Conservation (phyloP, 441 rosid species). For the Corymbia citriodora region DNA sequence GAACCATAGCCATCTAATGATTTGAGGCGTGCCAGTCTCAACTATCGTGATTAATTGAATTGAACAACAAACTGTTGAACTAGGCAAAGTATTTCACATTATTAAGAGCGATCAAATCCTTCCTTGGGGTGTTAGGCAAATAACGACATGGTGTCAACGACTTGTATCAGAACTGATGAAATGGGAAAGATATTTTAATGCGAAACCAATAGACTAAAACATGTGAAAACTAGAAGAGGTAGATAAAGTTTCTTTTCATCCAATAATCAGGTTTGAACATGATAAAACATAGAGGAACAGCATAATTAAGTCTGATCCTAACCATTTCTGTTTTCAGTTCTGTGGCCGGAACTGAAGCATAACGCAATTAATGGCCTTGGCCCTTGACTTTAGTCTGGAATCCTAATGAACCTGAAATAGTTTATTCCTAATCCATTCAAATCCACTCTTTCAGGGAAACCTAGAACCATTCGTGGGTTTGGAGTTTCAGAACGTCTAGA, state of each 20-base stretch:
- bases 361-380: neutral
- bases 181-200: neutral
- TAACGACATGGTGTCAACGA: neutral
- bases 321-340: neutral
- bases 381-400: neutral
- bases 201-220: neutral
- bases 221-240: neutral
- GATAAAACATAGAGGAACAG: neutral
- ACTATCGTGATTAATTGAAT: rapidly evolving
- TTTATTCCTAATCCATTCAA: neutral
- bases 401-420: neutral
- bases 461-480: neutral
- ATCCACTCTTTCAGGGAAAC: neutral
- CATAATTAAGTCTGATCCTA: neutral
- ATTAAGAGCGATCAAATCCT: neutral
- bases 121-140: neutral
- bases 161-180: neutral
- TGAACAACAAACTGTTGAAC: neutral
- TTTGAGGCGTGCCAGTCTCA: neutral
- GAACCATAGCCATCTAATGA: neutral
- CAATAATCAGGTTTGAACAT: neutral
- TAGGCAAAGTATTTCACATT: neutral
- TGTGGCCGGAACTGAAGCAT: neutral
- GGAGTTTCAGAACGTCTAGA: neutral
- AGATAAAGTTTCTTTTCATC: neutral